Conservation (phyloP, 2,329 filamentous ascomycete species). For the Ceratocystis harringtonii region DNA sequence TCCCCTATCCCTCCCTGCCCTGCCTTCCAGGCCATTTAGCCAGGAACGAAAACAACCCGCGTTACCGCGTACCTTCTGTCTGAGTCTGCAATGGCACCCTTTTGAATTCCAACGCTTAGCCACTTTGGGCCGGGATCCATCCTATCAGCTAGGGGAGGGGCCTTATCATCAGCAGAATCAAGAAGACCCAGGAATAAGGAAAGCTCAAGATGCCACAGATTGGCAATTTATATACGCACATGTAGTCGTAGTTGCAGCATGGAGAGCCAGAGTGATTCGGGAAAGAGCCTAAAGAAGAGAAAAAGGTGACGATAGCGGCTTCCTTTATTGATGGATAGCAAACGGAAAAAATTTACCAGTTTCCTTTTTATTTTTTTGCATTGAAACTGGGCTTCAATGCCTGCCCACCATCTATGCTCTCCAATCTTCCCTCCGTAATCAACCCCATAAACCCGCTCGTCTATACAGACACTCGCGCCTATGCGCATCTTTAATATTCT, state of each 20-base stretch:
- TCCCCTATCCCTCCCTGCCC: not conserved
- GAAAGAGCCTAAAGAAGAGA: not conserved
- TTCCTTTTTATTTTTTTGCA: not conserved
- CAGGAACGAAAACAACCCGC: not conserved
- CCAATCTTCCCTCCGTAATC: too few relatives aligned
- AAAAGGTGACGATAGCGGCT: not conserved
- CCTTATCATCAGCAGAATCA: not conserved
- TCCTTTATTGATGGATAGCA: not conserved
- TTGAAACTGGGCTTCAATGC: too few relatives aligned
- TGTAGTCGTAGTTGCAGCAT: not conserved
- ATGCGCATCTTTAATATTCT: not conserved
- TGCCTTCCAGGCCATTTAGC: not conserved
- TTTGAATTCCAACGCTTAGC: slow-evolving; percentile 2
- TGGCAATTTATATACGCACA: too few relatives aligned
- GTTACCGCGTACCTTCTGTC: not conserved
- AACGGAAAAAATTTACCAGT: not conserved
- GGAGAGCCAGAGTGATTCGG: not conserved
- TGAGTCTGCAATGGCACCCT: slow-evolving; percentile 2
- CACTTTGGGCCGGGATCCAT: not conserved
- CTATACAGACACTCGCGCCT: not conserved
- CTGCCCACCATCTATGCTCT: too few relatives aligned
- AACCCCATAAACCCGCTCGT: not conserved
- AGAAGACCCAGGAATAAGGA: not conserved
- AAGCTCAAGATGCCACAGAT: not conserved
- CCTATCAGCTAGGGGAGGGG: not conserved